Evolutionary conservation across 495 filamentous ascomycete genomes (phyloP), one percentile per base, ranked within the genome.

Genomic region (Lophium mytilinum): DNA sequence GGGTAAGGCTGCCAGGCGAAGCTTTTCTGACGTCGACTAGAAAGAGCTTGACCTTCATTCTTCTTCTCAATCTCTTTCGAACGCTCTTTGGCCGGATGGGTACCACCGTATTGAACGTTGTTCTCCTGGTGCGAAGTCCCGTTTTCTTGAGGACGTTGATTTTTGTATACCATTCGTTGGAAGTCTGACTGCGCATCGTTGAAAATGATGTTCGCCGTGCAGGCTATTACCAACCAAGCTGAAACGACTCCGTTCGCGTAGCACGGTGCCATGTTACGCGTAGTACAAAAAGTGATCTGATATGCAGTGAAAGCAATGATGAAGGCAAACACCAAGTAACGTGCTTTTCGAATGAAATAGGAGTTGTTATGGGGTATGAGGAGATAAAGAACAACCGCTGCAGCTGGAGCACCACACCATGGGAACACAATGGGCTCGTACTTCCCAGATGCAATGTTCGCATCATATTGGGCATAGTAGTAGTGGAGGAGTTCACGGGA

Each of bases 1-100:
- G 90, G 90, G 63, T 85, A 93, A 1, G 81, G 61, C 64, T 95
- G 83, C 89, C 88, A 95, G 42, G 68, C 75, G 75, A 64, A 51
- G 33, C 37, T 50, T 15, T 57, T 55, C 17, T 58, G 58, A 10
- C 57, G 60, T 18, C 53, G 34, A 21, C 55, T 34, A 14, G 63
- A 53, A 7, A 57, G 50, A 14, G 60, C 53, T 51, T 60, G 57
- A 1, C 46, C 52, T 12, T 50, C 10, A 10, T 34, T n/a, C n/a
- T 34, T n/a, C n/a, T 24, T 15, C 17, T 40, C 11, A 4, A 33
- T 11, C 37, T 43, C 24, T 58, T 52, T 19, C 39, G n/a, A 19
- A 12, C 10, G 6, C 33, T 21, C 4, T 18, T 30, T 30, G 3
- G 24, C 2, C 6, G 24, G 24, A 30, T 30, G 2, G 24, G 6